Conservation (phyloP, 768 basidiomycete species). For the Naganishia kalamii region DNA sequence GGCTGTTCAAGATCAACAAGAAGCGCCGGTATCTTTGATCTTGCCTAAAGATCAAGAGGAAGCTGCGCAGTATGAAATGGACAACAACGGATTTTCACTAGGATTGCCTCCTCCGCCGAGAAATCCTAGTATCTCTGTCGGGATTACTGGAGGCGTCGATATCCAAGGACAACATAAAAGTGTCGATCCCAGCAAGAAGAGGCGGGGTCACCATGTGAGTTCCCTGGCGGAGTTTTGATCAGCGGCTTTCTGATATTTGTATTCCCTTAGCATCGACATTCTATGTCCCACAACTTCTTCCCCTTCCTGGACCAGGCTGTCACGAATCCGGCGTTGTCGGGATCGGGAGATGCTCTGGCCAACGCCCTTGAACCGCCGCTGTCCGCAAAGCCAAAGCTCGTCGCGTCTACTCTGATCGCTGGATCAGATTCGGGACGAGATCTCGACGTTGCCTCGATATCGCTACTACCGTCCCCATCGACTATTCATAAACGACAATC, state of each 20-base stretch:
- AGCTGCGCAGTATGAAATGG: slow-evolving; percentile 37
- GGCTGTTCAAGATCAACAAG: slow-evolving; percentile 43
- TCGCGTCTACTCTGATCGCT: slow-evolving; percentile 28
- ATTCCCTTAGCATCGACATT: slow-evolving; percentile 73
- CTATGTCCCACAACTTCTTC: slow-evolving; percentile 88
- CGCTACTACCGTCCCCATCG: slow-evolving; percentile 25
- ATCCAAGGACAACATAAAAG: slow-evolving; percentile 20
- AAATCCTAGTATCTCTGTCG: not conserved
- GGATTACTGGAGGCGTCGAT: slow-evolving; percentile 14
- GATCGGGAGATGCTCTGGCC: not conserved
- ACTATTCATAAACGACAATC: slow-evolving; percentile 6
- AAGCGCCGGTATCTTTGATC: slow-evolving; percentile 51
- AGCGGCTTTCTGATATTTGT: not conserved
- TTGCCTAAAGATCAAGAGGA: slow-evolving; percentile 51
- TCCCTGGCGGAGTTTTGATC: not conserved
- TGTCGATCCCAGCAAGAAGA: slow-evolving; percentile 27
- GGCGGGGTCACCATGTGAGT: slow-evolving; percentile 45
- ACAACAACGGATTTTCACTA: slow-evolving; percentile 8
- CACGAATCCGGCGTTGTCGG: slow-evolving; percentile 35
- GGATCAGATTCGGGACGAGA: not conserved
- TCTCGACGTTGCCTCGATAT: slow-evolving; percentile 22
- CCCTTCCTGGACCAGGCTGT: slow-evolving; percentile 76
- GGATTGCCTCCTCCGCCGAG: slow-evolving; percentile 19
- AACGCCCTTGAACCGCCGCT: slow-evolving; percentile 12
- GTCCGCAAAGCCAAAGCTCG: slow-evolving; percentile 33